Base-by-base conservation (phyloP, 345 rosid species). In the Salix suchowensis region DNA sequence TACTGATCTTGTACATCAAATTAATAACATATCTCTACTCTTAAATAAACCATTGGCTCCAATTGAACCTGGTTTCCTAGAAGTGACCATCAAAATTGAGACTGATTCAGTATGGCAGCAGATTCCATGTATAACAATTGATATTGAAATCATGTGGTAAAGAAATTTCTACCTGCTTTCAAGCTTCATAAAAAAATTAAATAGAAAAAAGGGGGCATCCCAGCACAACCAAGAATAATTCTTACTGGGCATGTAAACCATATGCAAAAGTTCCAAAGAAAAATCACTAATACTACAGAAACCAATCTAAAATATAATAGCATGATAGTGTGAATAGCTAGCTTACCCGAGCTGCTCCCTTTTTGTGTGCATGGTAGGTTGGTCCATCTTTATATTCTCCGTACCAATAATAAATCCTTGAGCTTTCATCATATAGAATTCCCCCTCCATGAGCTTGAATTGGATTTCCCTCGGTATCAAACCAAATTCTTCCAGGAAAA, bases 361-460 rank as follows among this genome's bases (percentile, higher is more conserved):
- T 89, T 77, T 88, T 86, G 81, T 91, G 90, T 75, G 89, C 86
- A 76, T 85, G 92, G 74, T 91, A 95, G 15, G 97, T 93, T 11
- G 94, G 97, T 76, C 98, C 97, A 81, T 95, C 95, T 84, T 94
- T 94, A 78, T 89, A 92, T 78, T 92, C 97, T 71, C 96, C 98
- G 76, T 94, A 94, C 98, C 97, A 94, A 73, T 87, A 94, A 83
- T 94, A 90, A 5, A 85, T 91, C 36, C 67, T 68, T 4, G 94
- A 92, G 32, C 68, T 82, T 55, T 86, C 86, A 54, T 94, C 95
- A 28, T 78, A 89, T 5, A 94, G 71, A 70, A 92, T 83, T 71
- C 94, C 95, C n/a, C 97, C 98, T 61, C 98, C 98, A 80, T 93
- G 98, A 24, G 97, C 98, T 86, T 95, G 98, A 77, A 95, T 93